Evolutionary conservation across 2,329 filamentous ascomycete genomes (phyloP).

Genomic region (Alternaria arborescens): DNA sequence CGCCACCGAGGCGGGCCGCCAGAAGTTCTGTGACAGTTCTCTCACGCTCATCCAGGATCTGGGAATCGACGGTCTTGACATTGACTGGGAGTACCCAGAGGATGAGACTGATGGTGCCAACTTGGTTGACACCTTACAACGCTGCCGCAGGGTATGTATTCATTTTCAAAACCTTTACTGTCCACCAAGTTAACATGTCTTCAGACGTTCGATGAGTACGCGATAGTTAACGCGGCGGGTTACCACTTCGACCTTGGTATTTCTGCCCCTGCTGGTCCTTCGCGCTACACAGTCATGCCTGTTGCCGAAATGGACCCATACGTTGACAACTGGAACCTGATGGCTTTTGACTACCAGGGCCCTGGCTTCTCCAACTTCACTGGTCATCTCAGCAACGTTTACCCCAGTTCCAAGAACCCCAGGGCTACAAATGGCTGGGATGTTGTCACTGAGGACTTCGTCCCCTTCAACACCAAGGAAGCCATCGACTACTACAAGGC

Average conservation of each 20-base stretch:
- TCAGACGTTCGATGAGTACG: slow-evolving; percentile 52
- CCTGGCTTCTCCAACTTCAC: slow-evolving; percentile 74
- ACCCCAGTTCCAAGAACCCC: slow-evolving; percentile 27
- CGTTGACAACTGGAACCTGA: slow-evolving; percentile 65
- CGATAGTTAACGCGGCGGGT: slow-evolving; percentile 45
- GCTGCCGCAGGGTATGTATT: slow-evolving; percentile 45
- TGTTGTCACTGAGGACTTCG: slow-evolving; percentile 3
- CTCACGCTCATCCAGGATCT: slow-evolving; percentile 80
- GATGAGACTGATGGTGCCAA: slow-evolving; percentile 46
- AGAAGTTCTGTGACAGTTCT: slow-evolving; percentile 72
- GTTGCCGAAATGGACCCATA: slow-evolving; percentile 53
- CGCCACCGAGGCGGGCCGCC: slow-evolving; percentile 67
- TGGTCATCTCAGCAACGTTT: slow-evolving; percentile 56
- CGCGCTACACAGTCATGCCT: slow-evolving; percentile 50
- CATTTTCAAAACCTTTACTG: neutral
- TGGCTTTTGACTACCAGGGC: slow-evolving; percentile 73
- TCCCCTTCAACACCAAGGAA: slow-evolving; percentile 36
- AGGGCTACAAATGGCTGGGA: slow-evolving; percentile 33
- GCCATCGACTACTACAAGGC: slow-evolving; percentile 39
- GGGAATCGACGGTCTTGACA: slow-evolving; percentile 68
- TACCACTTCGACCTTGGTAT: slow-evolving; percentile 55
- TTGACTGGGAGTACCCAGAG: slow-evolving; percentile 59
- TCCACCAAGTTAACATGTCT: neutral
- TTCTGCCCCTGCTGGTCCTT: slow-evolving; percentile 55
- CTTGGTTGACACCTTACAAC: slow-evolving; percentile 49